Percentiles rank a stretch among this genome's conserved stretches.
phyloP scores from a whole-genome alignment of 768 basidiomycete genomes.

The Exidia glandulosa region DNA sequence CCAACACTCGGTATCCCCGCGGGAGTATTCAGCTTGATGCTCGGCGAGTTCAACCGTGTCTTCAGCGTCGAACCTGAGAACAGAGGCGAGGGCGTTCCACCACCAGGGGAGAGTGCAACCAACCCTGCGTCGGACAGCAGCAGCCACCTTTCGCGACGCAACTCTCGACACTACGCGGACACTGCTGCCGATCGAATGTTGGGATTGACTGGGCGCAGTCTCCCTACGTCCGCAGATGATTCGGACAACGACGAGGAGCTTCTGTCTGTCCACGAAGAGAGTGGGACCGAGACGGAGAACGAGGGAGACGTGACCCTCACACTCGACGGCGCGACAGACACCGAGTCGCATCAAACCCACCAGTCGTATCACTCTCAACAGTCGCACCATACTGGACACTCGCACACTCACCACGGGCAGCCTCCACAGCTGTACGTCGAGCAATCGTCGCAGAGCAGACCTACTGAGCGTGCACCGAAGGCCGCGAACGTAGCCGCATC shows the following conservation, averaged over 20 bases:
- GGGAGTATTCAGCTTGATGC: conserved; percentile 89
- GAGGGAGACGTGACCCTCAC: conserved; percentile 25
- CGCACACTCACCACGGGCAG: neutral
- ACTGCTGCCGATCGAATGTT: conserved; percentile 75
- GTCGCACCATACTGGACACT: neutral
- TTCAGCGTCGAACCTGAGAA: conserved; percentile 60
- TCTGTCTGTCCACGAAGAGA: conserved; percentile 56
- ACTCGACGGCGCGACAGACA: conserved; percentile 25
- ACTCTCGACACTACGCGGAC: conserved; percentile 76
- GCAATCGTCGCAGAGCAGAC: neutral
- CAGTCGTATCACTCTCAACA: neutral
- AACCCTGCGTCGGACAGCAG: conserved; percentile 5
- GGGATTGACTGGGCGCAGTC: conserved; percentile 58
- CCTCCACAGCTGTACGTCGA: neutral
- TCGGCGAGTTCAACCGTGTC: conserved; percentile 85
- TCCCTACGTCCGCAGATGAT: conserved; percentile 49
- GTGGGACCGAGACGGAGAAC: conserved; percentile 60
- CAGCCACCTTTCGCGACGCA: conserved; percentile 36
- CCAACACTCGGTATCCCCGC: conserved; percentile 98
- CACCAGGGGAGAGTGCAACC: conserved; percentile 3
- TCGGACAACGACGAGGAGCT: conserved; percentile 59
- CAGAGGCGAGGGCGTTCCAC: conserved; percentile 17
- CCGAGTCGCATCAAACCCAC: neutral
- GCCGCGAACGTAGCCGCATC: conserved; percentile 54
- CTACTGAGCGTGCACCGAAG: conserved; percentile 10